phyloP scores from a whole-genome alignment of 148 eudicot genomes.

The Spergularia marina region DNA sequence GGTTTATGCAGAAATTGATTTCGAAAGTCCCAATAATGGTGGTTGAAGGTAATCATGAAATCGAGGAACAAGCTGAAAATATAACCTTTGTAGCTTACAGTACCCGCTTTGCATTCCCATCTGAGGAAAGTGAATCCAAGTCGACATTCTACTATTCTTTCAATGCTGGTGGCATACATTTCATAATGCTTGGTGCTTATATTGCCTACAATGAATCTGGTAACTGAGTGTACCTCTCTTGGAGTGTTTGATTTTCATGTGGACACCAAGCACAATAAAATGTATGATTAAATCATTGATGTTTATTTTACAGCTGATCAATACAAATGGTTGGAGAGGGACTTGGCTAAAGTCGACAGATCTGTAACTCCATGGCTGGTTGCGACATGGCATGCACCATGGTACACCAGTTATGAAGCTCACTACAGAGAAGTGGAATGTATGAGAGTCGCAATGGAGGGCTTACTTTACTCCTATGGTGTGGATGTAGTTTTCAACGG shows the following conservation, averaged over 20 bases:
- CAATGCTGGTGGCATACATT: slow-evolving; percentile 94
- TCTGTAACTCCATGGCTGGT: slow-evolving; percentile 87
- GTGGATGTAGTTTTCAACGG: slow-evolving; percentile 89
- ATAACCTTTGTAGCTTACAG: slow-evolving; percentile 82
- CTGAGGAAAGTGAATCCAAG: slow-evolving; percentile 71
- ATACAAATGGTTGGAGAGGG: slow-evolving; percentile 91
- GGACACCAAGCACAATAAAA: not conserved
- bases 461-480: slow-evolving; percentile 59
- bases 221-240: slow-evolving; percentile 18
- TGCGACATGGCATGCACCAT: slow-evolving; percentile 91
- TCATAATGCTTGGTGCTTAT: slow-evolving; percentile 86
- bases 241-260: not conserved
- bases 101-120: slow-evolving; percentile 94
- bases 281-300: not conserved
- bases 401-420: slow-evolving; percentile 82
- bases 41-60: slow-evolving; percentile 96
- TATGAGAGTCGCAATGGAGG: slow-evolving; percentile 97
- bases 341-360: slow-evolving; percentile 75
- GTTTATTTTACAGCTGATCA: slow-evolving; percentile 54
- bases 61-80: slow-evolving; percentile 67
- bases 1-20: slow-evolving; percentile 79
- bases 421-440: slow-evolving; percentile 96
- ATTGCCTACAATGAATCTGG: slow-evolving; percentile 77
- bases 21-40: slow-evolving; percentile 89
- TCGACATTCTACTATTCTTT: slow-evolving; percentile 93